Evolutionary conservation across 108 stramenopile species (phyloP), one percentile per base, ranked within the genome.

Genomic region (Fistulifera pelliculosa): DNA sequence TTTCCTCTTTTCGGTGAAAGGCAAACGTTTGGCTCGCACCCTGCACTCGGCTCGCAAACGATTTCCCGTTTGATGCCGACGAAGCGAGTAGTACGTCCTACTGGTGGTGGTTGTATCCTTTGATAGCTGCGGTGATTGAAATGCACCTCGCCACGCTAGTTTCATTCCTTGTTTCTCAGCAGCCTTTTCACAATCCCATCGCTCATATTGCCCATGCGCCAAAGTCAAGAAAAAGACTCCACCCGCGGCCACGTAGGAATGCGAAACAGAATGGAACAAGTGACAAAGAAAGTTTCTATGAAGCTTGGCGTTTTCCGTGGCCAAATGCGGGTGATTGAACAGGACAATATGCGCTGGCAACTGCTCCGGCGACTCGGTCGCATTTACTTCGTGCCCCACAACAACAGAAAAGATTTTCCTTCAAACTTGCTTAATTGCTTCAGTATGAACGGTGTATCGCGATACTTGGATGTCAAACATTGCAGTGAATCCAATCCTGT

Each of bases 251-350:
- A 91, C 61, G 83, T 81, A 87, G 38, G 59, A 41, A 15, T 65
- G 49, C 5, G 16, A 23, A 8, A 62, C 72, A 2, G 82, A 65
- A 68, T 87, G 68, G 45, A 93, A 85, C 31, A 93, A 71, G 66
- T 93, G 91, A 23, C 54, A 56, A 10, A 93, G 65, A 65, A 93
- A 93, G 17, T 79, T 61, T 13, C 49, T 58, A 75, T 93, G 91
- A 3, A 71, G 69, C 31, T 53, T 43, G 24, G 80, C 77, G 60
- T 84, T 74, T 70, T 93, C 91, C n/a, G 56, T 77, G 1, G 85
- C 91, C 56, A 93, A 58, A 47, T 93, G 91, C 3, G 91, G 91
- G 68, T 93, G 91, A 56, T 93, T 74, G 65, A 93, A 93, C 16
- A 93, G 70, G 24, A 93, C 80, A 55, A 67, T 74, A 47, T 80